Evolutionary conservation across 2,329 filamentous ascomycete species (phyloP).

Genomic region (Lizonia empirigonia): DNA sequence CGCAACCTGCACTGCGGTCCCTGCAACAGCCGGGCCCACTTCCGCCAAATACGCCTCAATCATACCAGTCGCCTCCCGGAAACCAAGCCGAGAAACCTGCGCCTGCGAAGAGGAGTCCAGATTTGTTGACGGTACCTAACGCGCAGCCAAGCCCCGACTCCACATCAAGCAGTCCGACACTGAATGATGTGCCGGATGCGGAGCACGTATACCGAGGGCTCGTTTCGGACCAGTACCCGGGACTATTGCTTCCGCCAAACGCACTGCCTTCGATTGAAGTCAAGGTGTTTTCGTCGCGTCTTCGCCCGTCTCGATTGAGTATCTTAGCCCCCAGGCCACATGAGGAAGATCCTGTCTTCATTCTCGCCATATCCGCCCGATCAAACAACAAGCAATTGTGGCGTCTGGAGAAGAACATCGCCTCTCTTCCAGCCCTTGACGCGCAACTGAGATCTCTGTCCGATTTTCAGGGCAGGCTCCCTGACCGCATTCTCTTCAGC

Average conservation of each 20-base stretch:
- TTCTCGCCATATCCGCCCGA: conserved; percentile 81
- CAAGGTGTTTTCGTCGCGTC: conserved; percentile 88
- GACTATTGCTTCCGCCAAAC: conserved; percentile 83
- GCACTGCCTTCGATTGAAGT: conserved; percentile 85
- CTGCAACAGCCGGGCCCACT: conserved; percentile 75
- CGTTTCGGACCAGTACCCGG: conserved; percentile 83
- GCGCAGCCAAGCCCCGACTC: conserved; percentile 43
- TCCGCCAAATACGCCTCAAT: conserved; percentile 70
- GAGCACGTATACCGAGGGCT: conserved; percentile 74
- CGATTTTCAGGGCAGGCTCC: conserved; percentile 75
- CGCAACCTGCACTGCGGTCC: conserved; percentile 70
- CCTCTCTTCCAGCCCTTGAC: conserved; percentile 81
- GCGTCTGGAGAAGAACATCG: conserved; percentile 91
- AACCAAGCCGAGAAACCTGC: conserved; percentile 46
- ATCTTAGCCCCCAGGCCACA: conserved; percentile 77
- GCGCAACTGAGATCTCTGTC: conserved; percentile 75
- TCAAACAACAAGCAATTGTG: conserved; percentile 80
- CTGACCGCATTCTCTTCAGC: conserved; percentile 84
- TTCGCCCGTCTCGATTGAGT: conserved; percentile 88
- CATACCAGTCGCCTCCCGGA: conserved; percentile 61
- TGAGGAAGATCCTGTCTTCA: conserved; percentile 94
- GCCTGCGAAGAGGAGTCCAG: conserved; percentile 36
- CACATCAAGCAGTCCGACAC: conserved; percentile 32
- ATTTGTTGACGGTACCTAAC: conserved; percentile 38
- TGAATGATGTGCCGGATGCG: conserved; percentile 41